Base-by-base conservation (phyloP, 257 asterid species). In the Pogostemon cablin region DNA sequence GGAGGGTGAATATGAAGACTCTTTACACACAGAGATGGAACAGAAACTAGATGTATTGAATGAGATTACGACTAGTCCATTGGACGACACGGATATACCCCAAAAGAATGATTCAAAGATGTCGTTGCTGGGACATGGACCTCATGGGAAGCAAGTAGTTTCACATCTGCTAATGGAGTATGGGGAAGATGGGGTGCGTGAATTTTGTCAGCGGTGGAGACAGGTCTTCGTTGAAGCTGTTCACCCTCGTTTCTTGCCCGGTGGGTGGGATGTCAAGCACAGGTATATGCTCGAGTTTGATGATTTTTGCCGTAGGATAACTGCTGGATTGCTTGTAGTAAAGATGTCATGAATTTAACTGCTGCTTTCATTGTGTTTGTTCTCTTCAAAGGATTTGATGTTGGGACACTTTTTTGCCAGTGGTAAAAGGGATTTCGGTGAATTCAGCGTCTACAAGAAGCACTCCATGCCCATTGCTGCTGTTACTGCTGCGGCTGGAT, bases 191-290 rank as follows among this genome's bases (percentile, higher is more conserved):
- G 98, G 99, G 62, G 75, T 93, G 69, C 81, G 86, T 53, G 87
- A 89, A 2, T 91, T 91, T 79, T 93, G 99, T 77, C 99, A 88
- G 82, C 83, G 88, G 72, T 93, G 97, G 98, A 86, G 99, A 71
- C 98, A 84, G 44, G 88, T 89, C 78, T 91, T 93, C 57, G 87
- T 93, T 49, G 93, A 89, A 74, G 90, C 96, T 54, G 80, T 91
- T 77, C 85, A 85, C 73, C 99, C 99, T 66, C 95, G 92, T 66
- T 93, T 91, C 91, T 85, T 93, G 75, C 99, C 99, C 50, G 90
- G 78, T 50, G 99, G 99, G 77, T 93, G 99, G 99, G 96, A 93
- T 78, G 87, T 93, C 43, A 89, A 78, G 85, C 99, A 93, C 96
- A 86, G 99, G 99, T 89, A 81, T 1, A 25, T 42, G 68, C 55